Evolutionary conservation across 805 yeast species (phyloP), one percentile per base, ranked within the genome.

Genomic region (Debaryomyces maramus): DNA sequence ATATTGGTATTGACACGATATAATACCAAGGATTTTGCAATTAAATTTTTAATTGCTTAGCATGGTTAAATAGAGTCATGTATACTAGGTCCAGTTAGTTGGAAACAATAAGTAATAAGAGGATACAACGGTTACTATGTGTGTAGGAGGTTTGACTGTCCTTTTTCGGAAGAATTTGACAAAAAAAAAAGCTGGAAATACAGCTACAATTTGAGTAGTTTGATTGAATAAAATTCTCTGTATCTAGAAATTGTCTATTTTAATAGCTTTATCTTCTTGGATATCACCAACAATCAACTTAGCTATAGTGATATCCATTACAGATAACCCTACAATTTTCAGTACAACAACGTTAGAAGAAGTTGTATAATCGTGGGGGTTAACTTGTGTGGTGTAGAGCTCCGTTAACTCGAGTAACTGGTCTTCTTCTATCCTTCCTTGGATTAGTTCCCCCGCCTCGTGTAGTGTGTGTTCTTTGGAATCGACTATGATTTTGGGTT

Each of bases 391-490:
- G 2, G 36, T 23, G 22, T 53, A 61, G 35, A 78, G 40, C 16
- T 72, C 66, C 1, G 78, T 69, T 30, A 80, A 49, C 50, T 78
- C 81, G 5, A 78, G 52, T 32, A 80, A 56, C n/a, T 72, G 62
- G 1, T 58, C 54, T 3, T 47, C 13, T 6, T 24, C 11, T 7
- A 77, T 68, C 2, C 58, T 55, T 32, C 72, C 66, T 50, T 72
- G 74, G 34, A 80, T 73, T 38, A 82, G 60, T 46, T 82, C 88
- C 3, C 88, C 88, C 1, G 88, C 81, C 58, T 82, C 88, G 3
- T 60, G 60, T 17, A 77, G 52, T 9, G 80, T 68, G 44, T 81
- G 84, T 13, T 72, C 75, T 31, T 62, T 64, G 0, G 87, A 80
- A 50, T 82, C 88, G 3, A 81, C 85, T 5, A 82, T 58, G 21